Evolutionary conservation across 495 filamentous ascomycete genomes (phyloP), one percentile per base, ranked within the genome.

Genomic region (Apiosordaria backusii): DNA sequence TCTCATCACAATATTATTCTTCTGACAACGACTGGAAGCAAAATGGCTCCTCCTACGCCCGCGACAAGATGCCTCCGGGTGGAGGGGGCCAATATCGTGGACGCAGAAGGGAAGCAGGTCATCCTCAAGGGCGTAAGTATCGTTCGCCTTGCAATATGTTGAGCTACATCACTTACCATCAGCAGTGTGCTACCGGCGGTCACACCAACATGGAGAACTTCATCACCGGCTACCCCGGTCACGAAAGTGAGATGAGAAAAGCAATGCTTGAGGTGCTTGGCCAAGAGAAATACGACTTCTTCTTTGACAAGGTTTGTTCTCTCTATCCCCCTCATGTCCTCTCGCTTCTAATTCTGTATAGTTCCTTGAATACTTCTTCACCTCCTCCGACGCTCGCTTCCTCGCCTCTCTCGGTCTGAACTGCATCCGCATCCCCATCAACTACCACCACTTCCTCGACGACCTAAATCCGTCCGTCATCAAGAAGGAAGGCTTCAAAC

Each of bases 321-420:
- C 1, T 45, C 7, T 29, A 7, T 29, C 29, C 29, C 29, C 29
- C 10, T 35, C 29, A n/a, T n/a, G n/a, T 35, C 10, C 29, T 15
- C 10, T 61, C 4, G 10, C 62, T 65, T 57, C 61, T 40, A 35
- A 55, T 82, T 73, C 80, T 80, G 76, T 82, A 59, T 72, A 81
- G 70, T 86, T 84, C 74, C 76, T 88, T 1, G 82, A 88, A 52
- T 84, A 88, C 68, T 90, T 88, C 80, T 90, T 89, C 76, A 86
- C 83, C 0, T 77, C 82, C 5, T 72, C 76, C 9, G 87, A 90
- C 67, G 87, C 87, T 57, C 81, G 84, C 67, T 89, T 87, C 76
- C 84, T 86, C 65, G 81, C 85, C 4, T 79, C 75, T 0, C 73
- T 83, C 1, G 86, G 85, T 4, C 69, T 90, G 26, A 90, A 89